These are phyloP conservation scores for Astrothelium subdiscretum DNA, from an alignment of 495 filamentous ascomycete genomes.

Conservation along the genomic window DNA sequence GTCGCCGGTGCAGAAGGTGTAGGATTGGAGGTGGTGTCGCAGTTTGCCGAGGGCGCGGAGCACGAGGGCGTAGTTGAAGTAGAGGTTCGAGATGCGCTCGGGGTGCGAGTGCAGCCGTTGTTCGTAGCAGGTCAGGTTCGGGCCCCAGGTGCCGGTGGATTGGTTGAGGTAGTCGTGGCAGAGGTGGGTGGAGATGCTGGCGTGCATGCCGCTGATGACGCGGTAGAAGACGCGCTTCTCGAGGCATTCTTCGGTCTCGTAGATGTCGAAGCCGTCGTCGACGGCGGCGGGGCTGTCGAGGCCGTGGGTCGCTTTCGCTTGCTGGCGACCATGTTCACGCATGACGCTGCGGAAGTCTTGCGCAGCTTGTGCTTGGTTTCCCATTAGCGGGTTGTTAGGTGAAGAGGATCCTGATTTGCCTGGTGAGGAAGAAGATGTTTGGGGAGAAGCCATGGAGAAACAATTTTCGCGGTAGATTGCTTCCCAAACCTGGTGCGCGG, in stretches of 20 bases:
- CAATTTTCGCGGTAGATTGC: conserved; percentile 97
- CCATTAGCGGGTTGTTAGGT: conserved; percentile 10
- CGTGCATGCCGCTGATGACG: conserved; percentile 93
- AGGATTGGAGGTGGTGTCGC: conserved; percentile 66
- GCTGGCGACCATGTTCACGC: conserved; percentile 56
- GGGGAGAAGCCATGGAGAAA: conserved; percentile 56
- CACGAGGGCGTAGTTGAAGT: conserved; percentile 95
- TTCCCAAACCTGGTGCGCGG: conserved; percentile 83
- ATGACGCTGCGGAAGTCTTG: conserved; percentile 76
- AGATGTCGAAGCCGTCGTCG: background rate
- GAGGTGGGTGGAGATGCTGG: conserved; percentile 87
- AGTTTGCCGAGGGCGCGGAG: conserved; percentile 85
- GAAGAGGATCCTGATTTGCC: conserved; percentile 17
- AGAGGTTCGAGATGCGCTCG: conserved; percentile 90
- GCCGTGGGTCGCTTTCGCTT: conserved; percentile 32
- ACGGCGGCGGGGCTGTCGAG: conserved; percentile 27
- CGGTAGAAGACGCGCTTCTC: conserved; percentile 97
- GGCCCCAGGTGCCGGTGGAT: conserved; percentile 85
- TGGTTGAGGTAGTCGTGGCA: conserved; percentile 97
- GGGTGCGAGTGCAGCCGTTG: conserved; percentile 69
- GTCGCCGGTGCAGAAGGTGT: conserved; percentile 90
- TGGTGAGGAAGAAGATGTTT: background rate
- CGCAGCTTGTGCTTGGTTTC: conserved; percentile 47
- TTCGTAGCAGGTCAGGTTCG: conserved; percentile 84
- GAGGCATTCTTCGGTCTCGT: conserved; percentile 73